Base-by-base conservation (phyloP, 78 protist species). In the Bodo saltans region DNA sequence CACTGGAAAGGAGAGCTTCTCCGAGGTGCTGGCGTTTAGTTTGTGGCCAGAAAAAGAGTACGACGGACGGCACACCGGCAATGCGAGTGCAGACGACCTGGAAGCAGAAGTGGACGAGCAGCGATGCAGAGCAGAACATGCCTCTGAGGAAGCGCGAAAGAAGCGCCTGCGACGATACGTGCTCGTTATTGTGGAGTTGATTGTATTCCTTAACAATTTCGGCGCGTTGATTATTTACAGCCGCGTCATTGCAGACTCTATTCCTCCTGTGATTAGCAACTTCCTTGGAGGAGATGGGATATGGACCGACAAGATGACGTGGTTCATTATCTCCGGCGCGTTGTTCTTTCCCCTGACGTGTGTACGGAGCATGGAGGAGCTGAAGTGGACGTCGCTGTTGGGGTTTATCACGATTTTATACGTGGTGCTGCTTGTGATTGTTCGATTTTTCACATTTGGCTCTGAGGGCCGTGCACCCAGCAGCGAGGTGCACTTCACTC, bases 361-460 rank as follows among this genome's bases (percentile, higher is more conserved):
- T 38, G 81, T 38, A 17, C 81, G 81, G 23, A 76, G 34, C 81
- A 11, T 76, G 40, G 1, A 28, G 29, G 81, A 76, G 52, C 69
- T 76, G 67, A 76, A 76, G 69, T 76, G 12, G 21, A 37, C 81
- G 25, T 76, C 81, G 3, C 27, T 17, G n/a, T 29, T 76, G 34
- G 81, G 42, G 25, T 37, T 76, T 27, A 4, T 39, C 23, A 76
- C 81, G 29, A 76, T 76, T 17, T 12, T 76, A 67, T 37, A 76
- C 41, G 81, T 76, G 41, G n/a, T 39, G 32, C 28, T 76, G 32
- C 39, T 23, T 29, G 67, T 76, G 3, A 67, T 76, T 27, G 12
- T 76, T 25, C 67, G 81, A 2, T 60, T 37, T 25, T 76, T 76
- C 69, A 30, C 70, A 27, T 12, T 52, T 23, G 34, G 34, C 34